Base-by-base conservation (phyloP, 73 alveolate species). In the Paramecium primaurelia region DNA sequence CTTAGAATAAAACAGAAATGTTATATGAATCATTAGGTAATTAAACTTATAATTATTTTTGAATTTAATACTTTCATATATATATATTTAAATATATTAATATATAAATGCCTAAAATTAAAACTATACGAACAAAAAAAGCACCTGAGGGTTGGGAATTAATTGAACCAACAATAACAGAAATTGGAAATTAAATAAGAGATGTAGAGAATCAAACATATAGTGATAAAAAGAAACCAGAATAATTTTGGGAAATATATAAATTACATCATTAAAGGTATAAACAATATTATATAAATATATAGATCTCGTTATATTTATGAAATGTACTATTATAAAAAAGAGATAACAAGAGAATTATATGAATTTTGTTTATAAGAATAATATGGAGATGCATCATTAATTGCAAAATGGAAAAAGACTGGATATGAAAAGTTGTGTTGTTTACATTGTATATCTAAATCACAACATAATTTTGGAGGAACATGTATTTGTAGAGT, bases 331-430 rank as follows among this genome's bases (percentile, higher is more conserved):
- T 97, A 97, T 87, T 97, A 95, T 86, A 97, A 95, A 93, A 96
- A 96, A 58, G 99, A 95, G 88, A 98, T 98, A 80, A 92, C 99
- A 25, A 93, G 98, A 86, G 99, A 98, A 44, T 97, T 98, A 44
- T 98, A 98, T 94, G 99, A 98, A 73, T 98, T 93, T 95, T 97
- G 99, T 87, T 86, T 98, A 32, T 95, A 95, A 34, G 99, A 98
- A 93, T 93, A 96, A 86, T 98, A 93, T 68, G 99, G 98, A 2
- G 99, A 98, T 91, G 99, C 99, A 25, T 93, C 95, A 32, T 95
- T 98, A 86, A 98, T 98, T 12, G 99, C 99, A 40, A 98, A 98
- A 94, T 98, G 99, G 99, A 98, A 98, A 93, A 98, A 98, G 92
- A 94, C 96, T 85, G 99, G 99, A 18, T 98, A 88, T 95, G 99